Conservation (phyloP, 345 rosid genomes). For the Populus alba region DNA sequence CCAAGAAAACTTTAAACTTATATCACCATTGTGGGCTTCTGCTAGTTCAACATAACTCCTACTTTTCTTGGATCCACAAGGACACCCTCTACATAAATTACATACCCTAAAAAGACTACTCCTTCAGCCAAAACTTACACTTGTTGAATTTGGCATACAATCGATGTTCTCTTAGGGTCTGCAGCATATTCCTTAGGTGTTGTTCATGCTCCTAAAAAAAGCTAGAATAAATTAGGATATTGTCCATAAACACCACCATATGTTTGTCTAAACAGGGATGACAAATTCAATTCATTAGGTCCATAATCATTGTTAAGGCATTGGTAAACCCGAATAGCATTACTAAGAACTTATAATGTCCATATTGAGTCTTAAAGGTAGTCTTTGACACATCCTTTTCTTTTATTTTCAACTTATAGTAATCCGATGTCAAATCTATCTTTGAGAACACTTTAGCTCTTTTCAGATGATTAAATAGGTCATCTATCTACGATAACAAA, state of each 20-base stretch:
- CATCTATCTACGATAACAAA: too few species aligned
- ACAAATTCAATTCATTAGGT: neutral
- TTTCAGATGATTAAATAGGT: too few species aligned
- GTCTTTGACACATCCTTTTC: neutral
- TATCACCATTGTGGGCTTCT: neutral
- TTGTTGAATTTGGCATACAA: neutral
- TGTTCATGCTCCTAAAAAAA: neutral
- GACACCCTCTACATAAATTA: neutral
- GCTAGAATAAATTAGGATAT: neutral
- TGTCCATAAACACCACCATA: neutral
- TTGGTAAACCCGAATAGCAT: neutral
- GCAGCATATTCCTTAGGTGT: neutral
- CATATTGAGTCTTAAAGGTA: neutral
- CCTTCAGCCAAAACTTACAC: neutral
- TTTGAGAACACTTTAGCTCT: too few species aligned
- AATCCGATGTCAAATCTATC: too few species aligned
- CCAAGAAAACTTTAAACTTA: neutral
- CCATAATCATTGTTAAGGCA: neutral
- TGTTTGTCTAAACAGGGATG: neutral
- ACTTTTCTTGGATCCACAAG: neutral
- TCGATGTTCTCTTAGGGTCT: neutral
- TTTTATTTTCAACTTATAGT: neutral
- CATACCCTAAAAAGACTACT: neutral
- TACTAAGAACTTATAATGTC: neutral
- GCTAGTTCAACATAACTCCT: neutral